phyloP scores from a whole-genome alignment of 2,329 filamentous ascomycete genomes.

The Neopestalotiopsis clavispora region DNA sequence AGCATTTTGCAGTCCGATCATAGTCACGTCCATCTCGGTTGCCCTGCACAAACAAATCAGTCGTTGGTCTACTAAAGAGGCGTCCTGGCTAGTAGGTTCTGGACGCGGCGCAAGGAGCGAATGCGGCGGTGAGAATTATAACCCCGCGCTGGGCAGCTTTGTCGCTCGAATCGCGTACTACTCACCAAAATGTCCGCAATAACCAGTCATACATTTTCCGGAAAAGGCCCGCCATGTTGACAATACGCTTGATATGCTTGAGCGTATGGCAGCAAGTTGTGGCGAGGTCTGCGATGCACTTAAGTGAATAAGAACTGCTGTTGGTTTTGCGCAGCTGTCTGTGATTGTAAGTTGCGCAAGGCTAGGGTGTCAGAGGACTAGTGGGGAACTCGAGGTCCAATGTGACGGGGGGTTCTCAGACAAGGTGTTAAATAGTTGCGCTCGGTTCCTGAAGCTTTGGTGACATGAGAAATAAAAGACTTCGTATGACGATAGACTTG shows the following conservation, averaged over 20 bases:
- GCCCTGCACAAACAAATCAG: conserved; percentile 65
- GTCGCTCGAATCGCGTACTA: conserved; percentile 45
- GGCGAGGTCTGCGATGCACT: not conserved
- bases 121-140: conserved; percentile 28
- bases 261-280: conserved; percentile 5
- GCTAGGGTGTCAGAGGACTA: conserved; percentile 19
- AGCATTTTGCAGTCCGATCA: conserved; percentile 97
- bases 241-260: not conserved
- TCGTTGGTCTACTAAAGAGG: conserved; percentile 17
- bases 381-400: conserved; percentile 19
- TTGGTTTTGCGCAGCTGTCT: conserved; percentile 19
- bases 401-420: conserved; percentile 32
- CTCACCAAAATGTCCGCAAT: conserved; percentile 94
- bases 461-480: conserved; percentile 46
- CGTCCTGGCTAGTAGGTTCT: not conserved
- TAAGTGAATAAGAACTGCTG: conserved; percentile 11
- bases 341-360: conserved; percentile 18
- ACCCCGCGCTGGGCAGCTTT: conserved; percentile 32
- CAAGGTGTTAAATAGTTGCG: conserved; percentile 45
- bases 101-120: conserved; percentile 14
- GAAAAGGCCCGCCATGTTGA: conserved; percentile 87
- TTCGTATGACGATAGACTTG: conserved; percentile 44
- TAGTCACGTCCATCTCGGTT: conserved; percentile 99
- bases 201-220: conserved; percentile 98
- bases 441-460: conserved; percentile 33